Evolutionary conservation across 2,329 filamentous ascomycete genomes (phyloP).

Genomic region (Diaporthe helianthi): DNA sequence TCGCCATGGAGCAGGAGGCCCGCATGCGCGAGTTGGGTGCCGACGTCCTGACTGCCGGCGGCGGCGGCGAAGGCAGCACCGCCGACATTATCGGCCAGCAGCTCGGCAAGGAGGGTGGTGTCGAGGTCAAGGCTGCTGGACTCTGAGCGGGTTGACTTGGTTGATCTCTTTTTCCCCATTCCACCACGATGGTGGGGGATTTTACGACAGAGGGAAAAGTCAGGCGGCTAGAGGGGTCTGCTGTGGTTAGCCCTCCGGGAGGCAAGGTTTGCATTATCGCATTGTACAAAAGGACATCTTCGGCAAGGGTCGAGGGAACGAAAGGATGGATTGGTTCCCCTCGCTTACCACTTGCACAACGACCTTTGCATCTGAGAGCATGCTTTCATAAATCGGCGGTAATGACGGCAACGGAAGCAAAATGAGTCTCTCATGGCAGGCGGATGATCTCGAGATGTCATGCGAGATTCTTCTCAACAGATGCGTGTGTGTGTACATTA

Average conservation of each 20-base stretch:
- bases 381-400: background rate
- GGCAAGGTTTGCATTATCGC: background rate
- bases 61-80: constrained; percentile 48
- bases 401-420: background rate
- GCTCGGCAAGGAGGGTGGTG: constrained; percentile 55
- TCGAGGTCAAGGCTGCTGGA: constrained; percentile 54
- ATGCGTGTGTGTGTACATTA: constrained; percentile 22
- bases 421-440: background rate
- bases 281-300: constrained; percentile 12
- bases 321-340: background rate
- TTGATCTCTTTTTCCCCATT: background rate
- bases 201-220: background rate
- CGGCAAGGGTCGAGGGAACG: background rate
- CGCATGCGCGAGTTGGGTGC: constrained; percentile 91
- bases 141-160: constrained; percentile 49
- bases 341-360: background rate
- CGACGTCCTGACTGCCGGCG: constrained; percentile 66
- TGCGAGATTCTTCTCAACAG: background rate
- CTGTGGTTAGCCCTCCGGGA: background rate
- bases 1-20: constrained; percentile 98
- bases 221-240: background rate
- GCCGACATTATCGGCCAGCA: constrained; percentile 58
- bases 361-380: background rate
- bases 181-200: background rate
- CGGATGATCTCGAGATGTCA: background rate